Percentiles rank a stretch among this genome's conserved stretches.
Conservation (phyloP, 2,329 filamentous ascomycete genomes). For the Claviceps lovelessii region DNA sequence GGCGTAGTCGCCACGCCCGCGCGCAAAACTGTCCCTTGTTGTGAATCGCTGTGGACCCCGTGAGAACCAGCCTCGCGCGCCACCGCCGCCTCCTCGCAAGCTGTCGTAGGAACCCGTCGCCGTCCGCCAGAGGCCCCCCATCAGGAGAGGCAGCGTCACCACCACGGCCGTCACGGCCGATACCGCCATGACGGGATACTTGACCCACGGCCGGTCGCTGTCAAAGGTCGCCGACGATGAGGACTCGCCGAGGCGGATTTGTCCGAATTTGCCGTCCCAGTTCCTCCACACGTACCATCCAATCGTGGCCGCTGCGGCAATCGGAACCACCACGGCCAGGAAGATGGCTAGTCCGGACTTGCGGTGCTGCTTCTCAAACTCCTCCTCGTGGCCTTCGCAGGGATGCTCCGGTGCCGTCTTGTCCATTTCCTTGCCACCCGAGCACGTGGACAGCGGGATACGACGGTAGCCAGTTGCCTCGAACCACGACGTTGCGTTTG, state of each 20-base stretch:
- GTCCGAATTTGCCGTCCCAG: constrained; percentile 82
- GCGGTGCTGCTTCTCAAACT: constrained; percentile 59
- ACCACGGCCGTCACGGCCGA: constrained; percentile 48
- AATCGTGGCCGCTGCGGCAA: constrained; percentile 52
- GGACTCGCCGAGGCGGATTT: constrained; percentile 74
- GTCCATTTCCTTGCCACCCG: constrained; percentile 61
- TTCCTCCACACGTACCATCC: constrained; percentile 78
- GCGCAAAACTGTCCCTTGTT: constrained; percentile 75
- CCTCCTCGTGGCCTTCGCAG: constrained; percentile 68
- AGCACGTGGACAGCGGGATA: constrained; percentile 79
- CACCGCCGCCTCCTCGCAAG: constrained; percentile 31
- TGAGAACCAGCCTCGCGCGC: constrained; percentile 35
- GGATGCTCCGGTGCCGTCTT: constrained; percentile 38
- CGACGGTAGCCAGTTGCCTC: constrained; percentile 77
- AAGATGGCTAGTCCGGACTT: constrained; percentile 64
- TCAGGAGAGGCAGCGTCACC: constrained; percentile 54
- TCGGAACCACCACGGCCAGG: constrained; percentile 67
- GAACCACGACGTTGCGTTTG: constrained; percentile 63
- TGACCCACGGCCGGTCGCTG: constrained; percentile 61
- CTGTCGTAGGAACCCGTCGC: constrained; percentile 36
- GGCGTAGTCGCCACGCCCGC: constrained; percentile 74
- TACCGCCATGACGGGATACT: constrained; percentile 63
- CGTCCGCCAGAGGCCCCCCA: constrained; percentile 57
- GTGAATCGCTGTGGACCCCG: constrained; percentile 61
- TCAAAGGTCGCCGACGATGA: constrained; percentile 33